Evolutionary conservation across 2,329 filamentous ascomycete species (phyloP), one percentile per base, ranked within the genome.

Genomic region (Colletotrichum zoysiae): DNA sequence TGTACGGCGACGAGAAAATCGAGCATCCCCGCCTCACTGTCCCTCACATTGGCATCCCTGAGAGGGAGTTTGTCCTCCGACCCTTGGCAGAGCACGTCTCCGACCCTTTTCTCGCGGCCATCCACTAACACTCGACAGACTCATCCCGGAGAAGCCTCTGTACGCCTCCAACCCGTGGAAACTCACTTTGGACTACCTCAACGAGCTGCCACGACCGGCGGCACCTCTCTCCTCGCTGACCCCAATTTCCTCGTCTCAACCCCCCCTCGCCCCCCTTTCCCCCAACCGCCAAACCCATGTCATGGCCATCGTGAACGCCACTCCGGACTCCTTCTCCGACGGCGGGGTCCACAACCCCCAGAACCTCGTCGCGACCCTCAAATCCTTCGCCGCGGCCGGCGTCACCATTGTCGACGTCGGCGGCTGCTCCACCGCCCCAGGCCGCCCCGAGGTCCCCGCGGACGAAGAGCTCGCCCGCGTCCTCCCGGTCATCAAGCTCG

Each of bases 241-340:
- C 1, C 89, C 89, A 2, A 80, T 91, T 46, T 86, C 85, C 2
- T 57, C 81, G 7, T 79, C 80, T 3, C 70, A 79, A 5, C 78
- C 80, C 7, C 79, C 87, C 48, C 82, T 96, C 50, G 88, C 89
- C 62, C 86, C 93, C 23, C 82, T 90, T 40, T 82, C 84, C 42
- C 82, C 86, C 8, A 84, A 86, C 57, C 88, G 91, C 59, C 86
- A 84, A 65, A 98, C 95, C 0, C 89, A 90, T 57, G 83, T 98
- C 75, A 99, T 99, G 96, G 93, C 93, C 66, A 97, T 99, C 74
- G 86, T 98, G 57, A 99, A 99, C 81, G 84, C 97, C 64, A 98
- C 96, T 0, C 95, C 95, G 0, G 95, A 99, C 82, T 98, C 95
- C 12, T 99, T 99, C 84, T 98, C 95, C 1, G 95, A 98, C 78